Evolutionary conservation across 2,329 filamentous ascomycete species (phyloP), one percentile per base, ranked within the genome.

Genomic region (Aureobasidium sp.): DNA sequence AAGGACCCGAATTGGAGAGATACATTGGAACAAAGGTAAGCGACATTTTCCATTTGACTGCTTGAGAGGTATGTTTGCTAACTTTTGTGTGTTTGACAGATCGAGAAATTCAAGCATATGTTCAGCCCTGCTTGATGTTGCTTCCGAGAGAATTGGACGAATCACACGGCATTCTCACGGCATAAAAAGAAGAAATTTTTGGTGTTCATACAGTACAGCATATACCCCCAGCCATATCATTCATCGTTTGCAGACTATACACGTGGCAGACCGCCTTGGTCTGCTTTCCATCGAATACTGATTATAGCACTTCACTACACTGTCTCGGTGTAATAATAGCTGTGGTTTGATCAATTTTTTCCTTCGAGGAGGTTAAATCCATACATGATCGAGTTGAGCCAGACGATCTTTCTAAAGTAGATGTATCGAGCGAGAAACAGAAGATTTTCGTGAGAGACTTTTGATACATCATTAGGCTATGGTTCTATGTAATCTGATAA

Each of bases 11-110:
- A 76, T 89, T 97, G 51, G 91, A 96, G 69, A 91, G 90, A 7
- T 99, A 99, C 78, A 78, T 99, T 66, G 90, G 88, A 74, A 97
- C 94, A 2, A 99, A 99, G 87, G 91, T 93, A 71, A 72, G 84
- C 75, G 23, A 42, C 58, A 13, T 29, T 12, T 41, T 23, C 41
- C 27, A 32, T n/a, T 5, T 5, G 6, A 8, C 9, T 7, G 26
- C 3, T 34, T 34, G 41, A 39, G 10, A n/a, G 32, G 26, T 3
- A 17, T 1, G 8, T 6, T 46, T 63, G 47, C 67, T 72, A 62
- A 71, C 51, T 13, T 17, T 29, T 27, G 3, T 42, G 20, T 52
- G 13, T 17, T 4, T 46, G 4, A 20, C 65, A 78, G 78, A 81
- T 81, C 66, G 79, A 81, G 64, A 81, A 81, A 70, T 80, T 80